Conservation (phyloP, 371 early-diverging fungal genomes). For the Saksenaea vasiformis region DNA sequence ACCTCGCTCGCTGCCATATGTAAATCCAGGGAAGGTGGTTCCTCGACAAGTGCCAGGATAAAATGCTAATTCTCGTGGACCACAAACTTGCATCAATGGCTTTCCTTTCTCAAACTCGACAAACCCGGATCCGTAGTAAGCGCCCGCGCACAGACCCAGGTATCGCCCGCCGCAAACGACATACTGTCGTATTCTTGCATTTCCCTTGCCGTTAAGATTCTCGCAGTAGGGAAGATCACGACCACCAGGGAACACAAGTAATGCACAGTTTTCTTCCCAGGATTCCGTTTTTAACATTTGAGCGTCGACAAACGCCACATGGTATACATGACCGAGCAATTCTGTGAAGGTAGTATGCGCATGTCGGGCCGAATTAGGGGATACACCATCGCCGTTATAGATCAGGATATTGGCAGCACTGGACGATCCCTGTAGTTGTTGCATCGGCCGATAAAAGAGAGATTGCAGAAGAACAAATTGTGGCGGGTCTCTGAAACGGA, state of each 20-base stretch:
- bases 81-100: constrained; percentile 62
- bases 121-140: constrained; percentile 74
- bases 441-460: not conserved
- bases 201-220: constrained; percentile 61
- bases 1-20: constrained; percentile 78
- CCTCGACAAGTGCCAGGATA: constrained; percentile 73
- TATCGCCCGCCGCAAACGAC: constrained; percentile 83
- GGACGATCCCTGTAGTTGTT: not conserved
- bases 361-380: constrained; percentile 61
- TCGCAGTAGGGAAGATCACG: constrained; percentile 80
- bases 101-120: constrained; percentile 80
- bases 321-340: constrained; percentile 75
- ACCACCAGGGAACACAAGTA: constrained; percentile 90
- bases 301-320: constrained; percentile 79
- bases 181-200: constrained; percentile 65
- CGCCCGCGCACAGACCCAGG: constrained; percentile 93
- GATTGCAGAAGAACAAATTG: not conserved
- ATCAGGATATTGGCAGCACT: constrained; percentile 78
- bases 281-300: constrained; percentile 67
- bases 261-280: constrained; percentile 80
- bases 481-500: too few species aligned
- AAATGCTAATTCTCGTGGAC: constrained; percentile 72
- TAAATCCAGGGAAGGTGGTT: constrained; percentile 75
- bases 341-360: constrained; percentile 65
- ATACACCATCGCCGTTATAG: constrained; percentile 78